phyloP scores from a whole-genome alignment of 352 stramenopile genomes.

The Globisporangium sylvaticum region DNA sequence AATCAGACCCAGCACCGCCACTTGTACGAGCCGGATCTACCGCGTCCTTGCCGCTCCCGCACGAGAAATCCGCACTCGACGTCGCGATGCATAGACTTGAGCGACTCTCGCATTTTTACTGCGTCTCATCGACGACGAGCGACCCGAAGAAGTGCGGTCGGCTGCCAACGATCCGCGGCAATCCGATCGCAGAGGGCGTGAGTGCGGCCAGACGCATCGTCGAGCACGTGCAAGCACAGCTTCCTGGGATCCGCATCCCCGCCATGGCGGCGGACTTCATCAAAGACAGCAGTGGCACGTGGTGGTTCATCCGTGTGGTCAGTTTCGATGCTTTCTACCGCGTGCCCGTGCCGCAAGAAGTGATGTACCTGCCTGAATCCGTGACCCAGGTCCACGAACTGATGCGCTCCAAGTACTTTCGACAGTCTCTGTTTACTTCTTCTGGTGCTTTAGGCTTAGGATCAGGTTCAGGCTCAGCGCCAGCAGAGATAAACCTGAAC shows the following conservation, averaged over 20 bases:
- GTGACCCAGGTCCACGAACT: constrained; percentile 40
- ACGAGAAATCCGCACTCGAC: constrained; percentile 6
- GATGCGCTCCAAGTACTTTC: constrained; percentile 40
- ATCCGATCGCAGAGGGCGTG: constrained; percentile 45
- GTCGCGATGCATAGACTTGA: constrained; percentile 22
- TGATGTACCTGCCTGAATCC: constrained; percentile 34
- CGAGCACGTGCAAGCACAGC: constrained; percentile 58
- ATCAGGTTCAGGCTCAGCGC: not conserved
- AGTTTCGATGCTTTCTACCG: constrained; percentile 46
- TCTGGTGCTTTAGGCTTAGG: not conserved
- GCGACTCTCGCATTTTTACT: constrained; percentile 31
- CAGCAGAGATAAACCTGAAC: constrained; percentile 4
- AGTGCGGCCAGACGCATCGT: constrained; percentile 47
- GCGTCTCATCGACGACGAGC: constrained; percentile 32
- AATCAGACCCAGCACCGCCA: not conserved
- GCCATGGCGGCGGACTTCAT: constrained; percentile 69
- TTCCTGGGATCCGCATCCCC: constrained; percentile 51
- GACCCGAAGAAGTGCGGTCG: constrained; percentile 25
- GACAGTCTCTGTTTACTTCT: constrained; percentile 14
- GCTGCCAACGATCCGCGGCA: constrained; percentile 55
- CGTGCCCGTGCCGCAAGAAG: constrained; percentile 22
- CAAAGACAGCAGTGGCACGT: constrained; percentile 48
- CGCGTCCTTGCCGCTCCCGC: not conserved
- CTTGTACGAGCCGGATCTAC: not conserved
- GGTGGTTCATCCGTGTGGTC: constrained; percentile 70